phyloP scores from a whole-genome alignment of 345 rosid genomes.

The Boechera divaricarpa region DNA sequence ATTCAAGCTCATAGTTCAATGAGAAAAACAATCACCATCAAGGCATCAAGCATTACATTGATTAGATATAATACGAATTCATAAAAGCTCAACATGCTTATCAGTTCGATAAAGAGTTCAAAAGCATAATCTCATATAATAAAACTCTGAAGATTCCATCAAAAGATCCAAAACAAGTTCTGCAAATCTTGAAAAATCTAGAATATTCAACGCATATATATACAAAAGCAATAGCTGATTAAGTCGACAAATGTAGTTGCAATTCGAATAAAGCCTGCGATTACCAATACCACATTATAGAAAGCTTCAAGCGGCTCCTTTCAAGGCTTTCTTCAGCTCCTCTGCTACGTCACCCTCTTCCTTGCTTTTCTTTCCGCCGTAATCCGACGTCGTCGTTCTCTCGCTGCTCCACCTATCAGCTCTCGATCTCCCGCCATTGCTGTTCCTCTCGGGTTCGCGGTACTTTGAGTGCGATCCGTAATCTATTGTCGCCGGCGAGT shows the following conservation, averaged over 20 bases:
- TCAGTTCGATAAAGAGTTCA: neutral
- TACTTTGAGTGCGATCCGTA: conserved; percentile 49
- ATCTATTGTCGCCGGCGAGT: conserved; percentile 39
- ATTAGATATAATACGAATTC: conserved; percentile 1
- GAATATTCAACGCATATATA: conserved; percentile 25
- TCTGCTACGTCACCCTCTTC: conserved; percentile 62
- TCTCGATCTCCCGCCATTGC: conserved; percentile 45
- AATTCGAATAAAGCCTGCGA: conserved; percentile 16
- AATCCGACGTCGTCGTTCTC: conserved; percentile 43
- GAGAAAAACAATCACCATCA: neutral
- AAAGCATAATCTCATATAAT: conserved; percentile 12
- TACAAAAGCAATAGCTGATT: conserved; percentile 17
- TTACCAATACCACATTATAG: conserved; percentile 6
- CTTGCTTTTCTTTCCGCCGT: conserved; percentile 42
- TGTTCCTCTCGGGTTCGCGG: conserved; percentile 53
- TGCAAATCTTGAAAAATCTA: conserved; percentile 11
- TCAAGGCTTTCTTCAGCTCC: conserved; percentile 71
- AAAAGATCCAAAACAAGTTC: conserved; percentile 31
- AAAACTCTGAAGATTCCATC: neutral
- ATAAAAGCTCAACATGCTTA: neutral
- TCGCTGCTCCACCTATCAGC: conserved; percentile 55
- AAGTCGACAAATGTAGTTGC: conserved; percentile 18
- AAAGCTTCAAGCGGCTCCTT: conserved; percentile 48
- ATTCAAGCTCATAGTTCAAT: neutral
- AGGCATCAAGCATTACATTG: neutral